Conservation (phyloP, 202 grass and related monocot species). For the Dendrocalamus latiflorus region DNA sequence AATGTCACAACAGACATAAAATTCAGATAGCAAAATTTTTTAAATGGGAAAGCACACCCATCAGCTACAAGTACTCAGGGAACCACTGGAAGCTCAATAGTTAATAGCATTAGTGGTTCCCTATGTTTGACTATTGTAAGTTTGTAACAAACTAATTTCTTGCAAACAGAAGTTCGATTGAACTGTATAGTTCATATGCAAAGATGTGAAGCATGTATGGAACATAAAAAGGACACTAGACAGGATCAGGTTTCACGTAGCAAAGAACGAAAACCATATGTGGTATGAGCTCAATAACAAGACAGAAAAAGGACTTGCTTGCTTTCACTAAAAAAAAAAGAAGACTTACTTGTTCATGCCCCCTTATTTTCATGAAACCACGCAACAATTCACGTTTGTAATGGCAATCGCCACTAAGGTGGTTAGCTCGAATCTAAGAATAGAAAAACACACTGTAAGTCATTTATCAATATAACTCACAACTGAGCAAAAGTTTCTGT, state of each 20-base stretch:
- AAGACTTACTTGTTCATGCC: slow-evolving; percentile 90
- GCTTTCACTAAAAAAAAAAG: slow-evolving; percentile 12
- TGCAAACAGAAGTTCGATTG: background rate
- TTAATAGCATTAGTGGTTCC: background rate
- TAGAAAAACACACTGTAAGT: slow-evolving; percentile 1
- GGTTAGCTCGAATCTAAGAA: slow-evolving; percentile 91
- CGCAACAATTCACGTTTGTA: slow-evolving; percentile 82
- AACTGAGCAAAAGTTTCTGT: background rate
- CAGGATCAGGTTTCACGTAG: background rate
- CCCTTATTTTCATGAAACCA: slow-evolving; percentile 87
- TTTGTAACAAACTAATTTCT: background rate
- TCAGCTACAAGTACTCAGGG: background rate
- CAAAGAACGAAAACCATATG: background rate
- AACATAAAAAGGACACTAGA: background rate
- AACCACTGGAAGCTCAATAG: background rate
- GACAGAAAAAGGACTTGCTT: slow-evolving; percentile 35
- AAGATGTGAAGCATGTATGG: background rate
- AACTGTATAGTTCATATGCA: background rate
- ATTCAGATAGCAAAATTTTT: too few species aligned
- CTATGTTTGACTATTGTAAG: background rate
- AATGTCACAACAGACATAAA: too few species aligned
- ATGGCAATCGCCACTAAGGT: slow-evolving; percentile 93
- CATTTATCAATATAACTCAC: background rate
- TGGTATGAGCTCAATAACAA: background rate
- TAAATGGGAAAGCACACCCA: background rate